Conservation (phyloP, 2,329 filamentous ascomycete species). For the Colletotrichum liriopes region DNA sequence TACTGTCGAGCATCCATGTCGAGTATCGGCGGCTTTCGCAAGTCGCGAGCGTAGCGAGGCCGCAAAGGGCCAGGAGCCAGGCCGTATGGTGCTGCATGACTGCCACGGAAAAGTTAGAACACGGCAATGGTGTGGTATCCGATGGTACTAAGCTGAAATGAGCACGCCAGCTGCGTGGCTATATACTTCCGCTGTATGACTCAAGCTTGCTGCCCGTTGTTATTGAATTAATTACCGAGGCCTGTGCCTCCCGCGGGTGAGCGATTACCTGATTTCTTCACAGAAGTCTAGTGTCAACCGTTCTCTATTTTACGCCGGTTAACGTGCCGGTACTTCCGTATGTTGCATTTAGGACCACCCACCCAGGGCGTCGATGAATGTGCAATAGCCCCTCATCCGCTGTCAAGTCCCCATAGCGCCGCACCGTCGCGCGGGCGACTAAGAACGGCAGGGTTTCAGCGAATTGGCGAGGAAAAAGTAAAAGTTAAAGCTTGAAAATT, state of each 20-base stretch:
- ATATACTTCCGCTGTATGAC: neutral
- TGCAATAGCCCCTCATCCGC: neutral
- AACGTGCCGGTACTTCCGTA: neutral
- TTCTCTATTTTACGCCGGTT: neutral
- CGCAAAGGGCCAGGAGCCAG: conserved; percentile 20
- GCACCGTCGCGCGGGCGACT: neutral
- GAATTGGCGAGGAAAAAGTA: too few relatives aligned
- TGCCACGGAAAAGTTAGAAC: neutral
- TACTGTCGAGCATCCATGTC: conserved; percentile 47
- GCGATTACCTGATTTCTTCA: neutral
- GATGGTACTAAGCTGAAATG: neutral
- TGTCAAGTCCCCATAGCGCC: neutral
- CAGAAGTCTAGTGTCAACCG: neutral
- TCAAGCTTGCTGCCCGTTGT: neutral
- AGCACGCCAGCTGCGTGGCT: neutral
- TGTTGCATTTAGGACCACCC: neutral
- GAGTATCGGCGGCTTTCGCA: conserved; percentile 41
- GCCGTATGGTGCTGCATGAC: conserved; percentile 3
- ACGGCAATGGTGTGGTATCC: neutral
- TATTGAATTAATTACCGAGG: neutral
- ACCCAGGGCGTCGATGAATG: neutral
- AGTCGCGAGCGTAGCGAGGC: conserved; percentile 1
- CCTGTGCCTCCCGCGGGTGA: neutral
- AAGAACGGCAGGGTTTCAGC: too few relatives aligned
- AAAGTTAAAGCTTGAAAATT: too few relatives aligned